Base-by-base conservation (phyloP, 768 basidiomycete species). In the Boletus rex-veris region DNA sequence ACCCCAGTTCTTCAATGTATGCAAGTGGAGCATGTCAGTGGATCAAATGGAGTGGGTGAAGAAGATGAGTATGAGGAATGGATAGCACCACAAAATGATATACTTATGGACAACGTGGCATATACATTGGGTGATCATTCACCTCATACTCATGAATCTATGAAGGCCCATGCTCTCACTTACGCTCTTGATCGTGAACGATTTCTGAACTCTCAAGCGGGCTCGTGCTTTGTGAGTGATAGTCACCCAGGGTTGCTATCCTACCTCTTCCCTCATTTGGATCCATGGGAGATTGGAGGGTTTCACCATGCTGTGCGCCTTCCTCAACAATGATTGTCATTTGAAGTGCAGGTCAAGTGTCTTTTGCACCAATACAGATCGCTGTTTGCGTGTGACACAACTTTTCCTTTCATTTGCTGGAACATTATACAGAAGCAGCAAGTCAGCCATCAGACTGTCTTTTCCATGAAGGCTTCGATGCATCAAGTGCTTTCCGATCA, bases 271-370 rank as follows among this genome's bases (percentile, higher is more conserved):
- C 44, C 44, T 14, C 30, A 45, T 7, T 26, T 45, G 2, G 30
- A 45, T 19, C 44, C 44, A 0, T 45, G 44, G 44, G 30, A 31
- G 11, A 45, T 45, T 12, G 30, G 44, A 0, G 44, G 44, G 0
- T 31, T 44, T 10, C 26, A 44, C 30, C 28, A 44, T 31, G n/a
- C 43, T 3, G 28, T 1, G n/a, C 7, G 16, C 4, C 4, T 3
- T 7, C 1, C 16, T 0, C 1, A 7, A 2, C 28, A 18, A 8
- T 8, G 8, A 0, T 2, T 44, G 3, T 30, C 43, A 0, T 44
- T 44, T 10, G 10, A 45, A 16, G 4, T 2, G 0, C 30, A 45
- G 10, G 44, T 45, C 3, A 31, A 10, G 1, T 30, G 28, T 18
- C 9, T 45, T 0, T 5, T 45, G 3, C 16, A 16, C 1, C 28